phyloP scores from a whole-genome alignment of 106 monocot genomes.

The Acorus gramineus region DNA sequence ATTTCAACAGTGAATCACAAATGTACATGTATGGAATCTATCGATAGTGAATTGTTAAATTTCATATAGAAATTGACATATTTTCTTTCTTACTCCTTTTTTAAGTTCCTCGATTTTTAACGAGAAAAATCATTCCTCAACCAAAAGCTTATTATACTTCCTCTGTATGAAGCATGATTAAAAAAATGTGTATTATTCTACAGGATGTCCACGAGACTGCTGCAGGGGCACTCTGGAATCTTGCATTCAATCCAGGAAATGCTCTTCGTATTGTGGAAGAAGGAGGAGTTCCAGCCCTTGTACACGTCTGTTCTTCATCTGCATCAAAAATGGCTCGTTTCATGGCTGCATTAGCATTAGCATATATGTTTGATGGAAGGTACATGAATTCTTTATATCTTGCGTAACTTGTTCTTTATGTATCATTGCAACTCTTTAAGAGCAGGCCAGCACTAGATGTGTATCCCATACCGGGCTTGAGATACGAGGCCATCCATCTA shows the following conservation, averaged over 20 bases:
- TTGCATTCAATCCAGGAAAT: slow-evolving; percentile 95
- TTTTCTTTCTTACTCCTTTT: no score
- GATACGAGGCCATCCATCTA: no score
- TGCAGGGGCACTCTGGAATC: slow-evolving; percentile 97
- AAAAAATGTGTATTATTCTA: not conserved
- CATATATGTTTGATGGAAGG: slow-evolving; percentile 99
- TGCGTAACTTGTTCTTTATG: not conserved
- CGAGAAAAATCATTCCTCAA: no score
- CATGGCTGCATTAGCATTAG: slow-evolving; percentile 93
- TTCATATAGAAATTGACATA: no score
- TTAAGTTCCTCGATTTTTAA: no score
- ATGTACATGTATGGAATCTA: no score
- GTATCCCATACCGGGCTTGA: no score
- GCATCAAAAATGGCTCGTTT: slow-evolving; percentile 95
- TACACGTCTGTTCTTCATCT: slow-evolving; percentile 89
- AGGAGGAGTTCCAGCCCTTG: slow-evolving; percentile 84
- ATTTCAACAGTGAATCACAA: no score
- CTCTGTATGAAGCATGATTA: not conserved
- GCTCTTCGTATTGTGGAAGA: slow-evolving; percentile 94
- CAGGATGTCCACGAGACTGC: slow-evolving; percentile 99
- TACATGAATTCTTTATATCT: slow-evolving; percentile 5
- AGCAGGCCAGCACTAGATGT: no score
- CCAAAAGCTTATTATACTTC: no score
- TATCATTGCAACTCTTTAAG: not conserved
- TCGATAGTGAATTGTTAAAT: no score